Evolutionary conservation across 2,329 filamentous ascomycete genomes (phyloP).

Genomic region (Aurifilum marmelostoma): DNA sequence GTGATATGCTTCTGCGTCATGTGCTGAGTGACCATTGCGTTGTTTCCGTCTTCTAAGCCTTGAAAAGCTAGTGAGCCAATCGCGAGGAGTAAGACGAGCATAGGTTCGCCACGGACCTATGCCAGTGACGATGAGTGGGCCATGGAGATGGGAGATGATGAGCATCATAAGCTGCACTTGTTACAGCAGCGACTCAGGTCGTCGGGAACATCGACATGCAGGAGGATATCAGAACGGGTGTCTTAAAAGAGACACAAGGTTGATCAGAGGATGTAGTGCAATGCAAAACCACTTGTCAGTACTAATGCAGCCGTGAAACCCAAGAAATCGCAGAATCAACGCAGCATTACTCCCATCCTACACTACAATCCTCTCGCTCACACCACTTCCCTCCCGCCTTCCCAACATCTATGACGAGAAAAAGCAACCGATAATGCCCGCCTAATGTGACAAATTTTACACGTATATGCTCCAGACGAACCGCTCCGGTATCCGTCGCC

Average conservation of each 20-base stretch:
- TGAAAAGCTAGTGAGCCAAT: too few relatives aligned
- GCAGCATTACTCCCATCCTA: constrained; percentile 40
- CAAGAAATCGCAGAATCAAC: constrained; percentile 31
- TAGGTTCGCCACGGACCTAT: background rate
- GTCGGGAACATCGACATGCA: background rate
- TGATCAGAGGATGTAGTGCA: background rate
- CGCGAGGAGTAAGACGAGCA: background rate
- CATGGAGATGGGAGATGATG: background rate
- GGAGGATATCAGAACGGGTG: too few relatives aligned
- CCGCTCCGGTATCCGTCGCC: constrained; percentile 29
- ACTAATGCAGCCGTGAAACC: constrained; percentile 29
- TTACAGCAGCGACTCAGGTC: background rate
- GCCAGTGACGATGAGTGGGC: background rate
- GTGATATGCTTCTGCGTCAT: too few relatives aligned
- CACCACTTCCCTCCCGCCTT: constrained; percentile 31
- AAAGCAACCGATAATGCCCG: constrained; percentile 38
- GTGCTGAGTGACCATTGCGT: too few relatives aligned
- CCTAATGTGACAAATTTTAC: constrained; percentile 56
- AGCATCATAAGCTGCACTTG: background rate
- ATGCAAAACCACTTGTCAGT: constrained; percentile 11
- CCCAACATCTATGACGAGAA: constrained; percentile 51
- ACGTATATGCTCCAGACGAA: constrained; percentile 42
- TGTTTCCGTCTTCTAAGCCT: too few relatives aligned
- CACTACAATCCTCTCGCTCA: constrained; percentile 41
- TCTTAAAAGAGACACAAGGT: background rate